A percentile compares a stretch with the other conserved stretches of the same genome.
phyloP scores from a whole-genome alignment of 129 eudicot genomes.

The Calendula officinalis region DNA sequence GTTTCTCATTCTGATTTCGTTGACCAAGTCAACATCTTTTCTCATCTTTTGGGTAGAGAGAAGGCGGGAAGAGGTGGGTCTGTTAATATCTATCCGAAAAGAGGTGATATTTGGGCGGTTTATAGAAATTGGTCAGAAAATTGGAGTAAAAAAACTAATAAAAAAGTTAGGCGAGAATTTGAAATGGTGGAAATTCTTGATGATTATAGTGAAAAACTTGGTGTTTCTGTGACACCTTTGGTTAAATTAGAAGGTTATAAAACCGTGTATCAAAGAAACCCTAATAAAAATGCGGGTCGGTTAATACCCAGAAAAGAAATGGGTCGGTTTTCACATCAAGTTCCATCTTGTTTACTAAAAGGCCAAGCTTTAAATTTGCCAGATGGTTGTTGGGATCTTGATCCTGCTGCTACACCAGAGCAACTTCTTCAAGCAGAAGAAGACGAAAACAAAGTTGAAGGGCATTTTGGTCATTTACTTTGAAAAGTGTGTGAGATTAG shows the following conservation, averaged over 20 bases:
- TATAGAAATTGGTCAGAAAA: conserved; percentile 80
- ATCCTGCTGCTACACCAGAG: conserved; percentile 95
- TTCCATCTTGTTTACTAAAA: conserved; percentile 72
- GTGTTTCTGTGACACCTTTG: conserved; percentile 66
- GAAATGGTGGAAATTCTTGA: conserved; percentile 95
- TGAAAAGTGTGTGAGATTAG: conserved; percentile 36
- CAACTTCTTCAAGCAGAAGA: conserved; percentile 55
- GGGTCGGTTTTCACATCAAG: conserved; percentile 92
- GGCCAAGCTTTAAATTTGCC: conserved; percentile 62
- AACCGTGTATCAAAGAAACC: conserved; percentile 72
- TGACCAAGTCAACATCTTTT: conserved; percentile 90
- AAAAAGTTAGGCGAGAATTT: conserved; percentile 62
- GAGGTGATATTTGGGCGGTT: conserved; percentile 91
- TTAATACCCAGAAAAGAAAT: conserved; percentile 85
- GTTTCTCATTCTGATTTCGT: conserved; percentile 60
- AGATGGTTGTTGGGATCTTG: conserved; percentile 97
- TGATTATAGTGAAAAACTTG: conserved; percentile 77
- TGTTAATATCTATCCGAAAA: conserved; percentile 72
- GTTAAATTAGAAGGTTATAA: conserved; percentile 71
- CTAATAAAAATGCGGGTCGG: conserved; percentile 45
- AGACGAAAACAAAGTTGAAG: conserved; percentile 17
- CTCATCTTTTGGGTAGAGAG: conserved; percentile 78
- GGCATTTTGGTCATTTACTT: conserved; percentile 27
- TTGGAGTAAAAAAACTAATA: conserved; percentile 66
- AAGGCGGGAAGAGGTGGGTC: conserved; percentile 80